Conservation (phyloP, 345 rosid species). For the Bruguiera parviflora region DNA sequence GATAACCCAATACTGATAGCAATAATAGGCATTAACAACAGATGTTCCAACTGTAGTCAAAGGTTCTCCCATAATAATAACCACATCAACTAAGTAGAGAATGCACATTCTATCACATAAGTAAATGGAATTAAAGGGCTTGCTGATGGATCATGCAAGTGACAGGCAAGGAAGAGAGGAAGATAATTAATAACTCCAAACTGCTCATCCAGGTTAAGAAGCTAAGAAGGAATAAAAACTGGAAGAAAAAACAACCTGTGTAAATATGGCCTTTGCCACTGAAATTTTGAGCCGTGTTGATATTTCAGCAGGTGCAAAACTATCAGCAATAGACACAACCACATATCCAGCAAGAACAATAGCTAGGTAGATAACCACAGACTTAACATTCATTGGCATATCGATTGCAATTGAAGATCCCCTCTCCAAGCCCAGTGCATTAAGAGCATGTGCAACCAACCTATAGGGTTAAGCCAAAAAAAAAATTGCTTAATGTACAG, state of each 20-base stretch:
- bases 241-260: constrained; percentile 53
- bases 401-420: constrained; percentile 89
- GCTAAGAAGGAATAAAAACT: background rate
- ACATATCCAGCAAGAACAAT: constrained; percentile 77
- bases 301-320: constrained; percentile 82
- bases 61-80: background rate
- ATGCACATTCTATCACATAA: too few species aligned
- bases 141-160: too few species aligned
- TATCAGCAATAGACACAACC: constrained; percentile 96
- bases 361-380: constrained; percentile 89
- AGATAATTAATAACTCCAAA: background rate
- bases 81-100: too few species aligned
- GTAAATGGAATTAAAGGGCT: too few species aligned
- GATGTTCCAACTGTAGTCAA: background rate
- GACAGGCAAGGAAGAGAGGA: background rate
- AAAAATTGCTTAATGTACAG: background rate
- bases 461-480: constrained; percentile 36
- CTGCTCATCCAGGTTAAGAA: background rate
- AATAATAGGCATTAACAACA: background rate
- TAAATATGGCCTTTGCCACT: constrained; percentile 79
- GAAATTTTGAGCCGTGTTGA: constrained; percentile 86
- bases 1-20: background rate
- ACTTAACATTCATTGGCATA: constrained; percentile 89
- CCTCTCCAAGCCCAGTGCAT: constrained; percentile 53
- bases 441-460: constrained; percentile 74